Percentiles rank a stretch among this genome's conserved stretches.
Conservation (phyloP, 345 rosid species). For the Abelmoschus esculentus region DNA sequence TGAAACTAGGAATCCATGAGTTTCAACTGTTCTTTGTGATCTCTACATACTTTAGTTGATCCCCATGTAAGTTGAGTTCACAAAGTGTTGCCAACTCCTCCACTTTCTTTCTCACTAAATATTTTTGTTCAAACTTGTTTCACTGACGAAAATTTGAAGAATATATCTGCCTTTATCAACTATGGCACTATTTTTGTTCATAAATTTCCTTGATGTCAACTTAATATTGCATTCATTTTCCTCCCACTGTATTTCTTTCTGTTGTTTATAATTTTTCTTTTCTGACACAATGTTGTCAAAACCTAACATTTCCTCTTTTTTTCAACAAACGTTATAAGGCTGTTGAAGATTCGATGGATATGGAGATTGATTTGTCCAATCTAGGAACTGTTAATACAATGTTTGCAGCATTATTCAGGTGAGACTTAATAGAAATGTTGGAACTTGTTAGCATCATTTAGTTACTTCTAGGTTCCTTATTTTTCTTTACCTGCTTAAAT, state of each 20-base stretch:
- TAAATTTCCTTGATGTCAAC: slow-evolving; percentile 2
- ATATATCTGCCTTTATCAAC: not conserved
- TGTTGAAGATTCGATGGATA: slow-evolving; percentile 84
- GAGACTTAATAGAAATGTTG: slow-evolving; percentile 2
- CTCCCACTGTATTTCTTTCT: not conserved
- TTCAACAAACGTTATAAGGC: slow-evolving; percentile 44
- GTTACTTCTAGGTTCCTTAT: slow-evolving; percentile 14
- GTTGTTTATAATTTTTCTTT: slow-evolving; percentile 9
- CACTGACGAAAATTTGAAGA: not conserved
- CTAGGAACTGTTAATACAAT: slow-evolving; percentile 96
- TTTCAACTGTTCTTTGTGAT: not conserved
- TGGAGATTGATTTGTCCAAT: slow-evolving; percentile 97
- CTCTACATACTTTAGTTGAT: not conserved
- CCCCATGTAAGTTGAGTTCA: not conserved
- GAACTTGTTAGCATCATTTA: not conserved
- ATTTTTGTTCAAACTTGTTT: not conserved
- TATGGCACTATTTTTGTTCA: not conserved
- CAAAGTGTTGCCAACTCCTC: not conserved
- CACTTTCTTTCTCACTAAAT: not conserved
- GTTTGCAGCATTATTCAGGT: slow-evolving; percentile 99
- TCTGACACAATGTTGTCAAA: not conserved
- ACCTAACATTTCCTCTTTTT: slow-evolving; percentile 1
- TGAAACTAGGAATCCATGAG: not conserved
- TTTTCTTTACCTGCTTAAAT: not conserved
- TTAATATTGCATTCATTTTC: not conserved